Percentiles rank a stretch among this genome's conserved stretches.
These are phyloP conservation scores for Euphrasia arctica DNA, from an alignment of 305 asterid genomes.

Conservation along the genomic window DNA sequence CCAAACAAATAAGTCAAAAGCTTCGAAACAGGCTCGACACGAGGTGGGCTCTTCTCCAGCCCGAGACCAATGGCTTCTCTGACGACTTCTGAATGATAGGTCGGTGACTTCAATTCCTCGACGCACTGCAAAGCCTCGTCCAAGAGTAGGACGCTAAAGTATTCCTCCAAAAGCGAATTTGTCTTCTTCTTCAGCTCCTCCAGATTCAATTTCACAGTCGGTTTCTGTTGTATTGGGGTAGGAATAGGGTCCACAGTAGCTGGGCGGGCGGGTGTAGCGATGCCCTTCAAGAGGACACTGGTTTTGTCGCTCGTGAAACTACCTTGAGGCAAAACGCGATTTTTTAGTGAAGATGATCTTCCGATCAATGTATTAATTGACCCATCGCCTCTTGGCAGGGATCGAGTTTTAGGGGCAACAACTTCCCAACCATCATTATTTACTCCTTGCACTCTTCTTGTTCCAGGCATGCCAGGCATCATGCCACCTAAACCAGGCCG, in stretches of 20 bases:
- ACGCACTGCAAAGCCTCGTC: slow-evolving; percentile 74
- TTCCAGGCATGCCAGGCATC: slow-evolving; percentile 94
- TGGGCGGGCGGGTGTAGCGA: no score
- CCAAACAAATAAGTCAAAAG: slow-evolving; percentile 55
- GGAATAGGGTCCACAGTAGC: slow-evolving; percentile 19
- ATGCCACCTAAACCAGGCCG: slow-evolving; percentile 74
- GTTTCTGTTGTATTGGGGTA: slow-evolving; percentile 19
- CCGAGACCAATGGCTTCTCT: slow-evolving; percentile 64
- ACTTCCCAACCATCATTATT: no score
- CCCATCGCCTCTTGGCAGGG: no score
- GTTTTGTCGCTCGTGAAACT: no score
- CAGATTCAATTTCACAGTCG: slow-evolving; percentile 30
- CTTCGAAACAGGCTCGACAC: slow-evolving; percentile 49
- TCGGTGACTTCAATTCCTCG: slow-evolving; percentile 64
- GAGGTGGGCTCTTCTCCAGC: slow-evolving; percentile 71
- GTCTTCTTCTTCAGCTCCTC: slow-evolving; percentile 49
- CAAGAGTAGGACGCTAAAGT: slow-evolving; percentile 51
- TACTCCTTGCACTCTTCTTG: no score
- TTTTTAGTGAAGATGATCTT: no score
- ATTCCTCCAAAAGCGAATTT: slow-evolving; percentile 54
- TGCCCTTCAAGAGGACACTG: no score
- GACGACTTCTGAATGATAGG: slow-evolving; percentile 63
- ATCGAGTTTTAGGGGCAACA: no score
- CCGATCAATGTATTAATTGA: no score
- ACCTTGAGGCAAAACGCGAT: no score